Evolutionary conservation across 2,329 filamentous ascomycete genomes (phyloP), one percentile per base, ranked within the genome.

Genomic region (Fonsecaea erecta): DNA sequence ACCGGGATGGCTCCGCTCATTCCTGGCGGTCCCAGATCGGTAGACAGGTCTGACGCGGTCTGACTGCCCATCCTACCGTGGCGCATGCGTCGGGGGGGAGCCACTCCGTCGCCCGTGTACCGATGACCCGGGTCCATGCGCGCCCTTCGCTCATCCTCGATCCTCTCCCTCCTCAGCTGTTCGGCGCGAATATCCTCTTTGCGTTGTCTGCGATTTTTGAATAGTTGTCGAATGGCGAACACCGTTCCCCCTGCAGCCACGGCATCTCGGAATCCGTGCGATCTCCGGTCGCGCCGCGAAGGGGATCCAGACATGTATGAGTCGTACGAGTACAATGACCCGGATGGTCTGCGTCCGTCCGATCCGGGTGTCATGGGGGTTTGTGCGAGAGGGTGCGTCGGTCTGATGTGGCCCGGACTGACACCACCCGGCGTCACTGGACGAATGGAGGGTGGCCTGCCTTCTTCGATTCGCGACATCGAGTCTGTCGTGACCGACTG

Each of bases 181-280:
- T 84, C 85, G 4, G 90, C 84, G 24, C 86, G 85, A 60, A 86
- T 83, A 69, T 85, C 78, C 74, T 89, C 82, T 74, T 84, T 78
- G 74, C 82, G 75, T 70, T 85, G 81, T 74, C 82, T 74, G 71
- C 86, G 78, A 75, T 87, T 82, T 70, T 84, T 86, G 75, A 90
- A 83, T 74, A 86, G 85, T 78, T 85, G 88, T 51, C 77, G 77
- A 34, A 82, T 60, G 3, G 79, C 78, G 6, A 86, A 85, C 54
- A 93, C 78, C 80, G 89, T 90, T 8, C 89, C 90, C 35, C 90
- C 80, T 1, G 89, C 89, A 28, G 91, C 77, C 1, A 88, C 82
- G 8, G 85, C 87, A 56, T 89, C 86, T 24, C 82, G 83, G n/a
- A 82, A 76, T 0, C 82, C 82, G 67, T 84, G 83, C 12, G 79